phyloP scores from a whole-genome alignment of 768 basidiomycete species.

The Tylopilus intermedius region DNA sequence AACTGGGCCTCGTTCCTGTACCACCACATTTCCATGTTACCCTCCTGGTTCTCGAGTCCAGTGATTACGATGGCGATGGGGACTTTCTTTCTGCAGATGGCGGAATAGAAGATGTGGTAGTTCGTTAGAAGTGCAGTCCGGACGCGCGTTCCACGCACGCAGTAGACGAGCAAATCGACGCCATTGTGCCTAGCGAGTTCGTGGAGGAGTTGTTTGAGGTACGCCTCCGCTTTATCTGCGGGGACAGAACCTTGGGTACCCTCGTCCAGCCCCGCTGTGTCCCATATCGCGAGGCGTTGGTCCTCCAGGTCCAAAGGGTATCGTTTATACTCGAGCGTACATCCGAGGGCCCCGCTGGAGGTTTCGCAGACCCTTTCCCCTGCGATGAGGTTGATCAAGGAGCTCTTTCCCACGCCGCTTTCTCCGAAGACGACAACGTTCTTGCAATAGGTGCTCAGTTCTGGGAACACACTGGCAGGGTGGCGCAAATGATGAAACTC shows the following conservation, averaged over 20 bases:
- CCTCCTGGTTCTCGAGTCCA: constrained; percentile 36
- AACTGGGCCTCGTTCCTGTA: constrained; percentile 21
- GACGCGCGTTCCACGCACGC: constrained; percentile 37
- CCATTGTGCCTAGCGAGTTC: constrained; percentile 32
- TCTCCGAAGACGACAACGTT: constrained; percentile 43
- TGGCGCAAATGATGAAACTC: neutral
- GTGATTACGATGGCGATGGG: constrained; percentile 40
- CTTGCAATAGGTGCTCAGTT: constrained; percentile 3
- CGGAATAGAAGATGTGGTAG: constrained; percentile 36
- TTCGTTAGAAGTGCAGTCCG: constrained; percentile 32
- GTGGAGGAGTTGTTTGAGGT: constrained; percentile 33
- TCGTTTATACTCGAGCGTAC: constrained; percentile 30
- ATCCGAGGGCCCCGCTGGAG: constrained; percentile 32
- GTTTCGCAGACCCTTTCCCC: constrained; percentile 22
- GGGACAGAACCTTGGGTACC: constrained; percentile 24
- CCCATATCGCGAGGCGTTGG: constrained; percentile 27
- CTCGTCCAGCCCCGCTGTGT: constrained; percentile 33
- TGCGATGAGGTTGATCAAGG: constrained; percentile 40
- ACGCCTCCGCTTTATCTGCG: constrained; percentile 27
- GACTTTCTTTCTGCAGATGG: constrained; percentile 37
- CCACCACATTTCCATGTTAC: constrained; percentile 34
- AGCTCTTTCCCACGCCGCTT: constrained; percentile 40
- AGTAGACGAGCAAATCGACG: constrained; percentile 38
- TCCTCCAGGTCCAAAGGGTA: constrained; percentile 21
- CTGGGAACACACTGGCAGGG: neutral